Conservation (phyloP, 2,329 filamentous ascomycete species). For the Microsporum canis region DNA sequence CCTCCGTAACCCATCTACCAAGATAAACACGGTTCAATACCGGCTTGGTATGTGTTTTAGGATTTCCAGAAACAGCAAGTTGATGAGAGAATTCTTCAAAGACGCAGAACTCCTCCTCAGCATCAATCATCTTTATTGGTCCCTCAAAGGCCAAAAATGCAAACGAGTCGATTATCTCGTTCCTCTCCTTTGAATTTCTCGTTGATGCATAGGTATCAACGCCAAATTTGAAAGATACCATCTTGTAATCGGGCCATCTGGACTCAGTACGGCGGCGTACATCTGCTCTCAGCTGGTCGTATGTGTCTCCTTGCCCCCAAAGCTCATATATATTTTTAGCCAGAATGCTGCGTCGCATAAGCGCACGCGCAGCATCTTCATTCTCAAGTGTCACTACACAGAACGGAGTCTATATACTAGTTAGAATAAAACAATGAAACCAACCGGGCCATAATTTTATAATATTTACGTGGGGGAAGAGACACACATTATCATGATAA, state of each 20-base stretch:
- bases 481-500: slow-evolving; percentile 61
- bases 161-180: slow-evolving; percentile 72
- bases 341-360: slow-evolving; percentile 69
- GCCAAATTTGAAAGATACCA: slow-evolving; percentile 66
- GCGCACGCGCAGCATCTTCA: slow-evolving; percentile 49
- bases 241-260: slow-evolving; percentile 56
- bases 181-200: slow-evolving; percentile 51
- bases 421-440: background rate
- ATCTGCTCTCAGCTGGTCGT: slow-evolving; percentile 56
- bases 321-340: slow-evolving; percentile 76
- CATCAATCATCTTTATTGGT: slow-evolving; percentile 61
- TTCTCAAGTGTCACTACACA: slow-evolving; percentile 63
- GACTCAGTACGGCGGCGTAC: slow-evolving; percentile 49
- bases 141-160: slow-evolving; percentile 66
- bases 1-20: slow-evolving; percentile 57
- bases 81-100: slow-evolving; percentile 65
- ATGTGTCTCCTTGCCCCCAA: slow-evolving; percentile 63
- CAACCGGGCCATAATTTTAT: background rate
- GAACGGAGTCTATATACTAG: slow-evolving; percentile 61
- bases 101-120: slow-evolving; percentile 64
- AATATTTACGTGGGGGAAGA: background rate
- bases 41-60: slow-evolving; percentile 22
- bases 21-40: slow-evolving; percentile 56
- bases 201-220: slow-evolving; percentile 74
- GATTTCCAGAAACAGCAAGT: slow-evolving; percentile 7